A percentile compares a stretch with the other conserved stretches of the same genome.
Evolutionary conservation across 2,329 filamentous ascomycete genomes (phyloP).

Genomic region (Xylariaceae sp.): DNA sequence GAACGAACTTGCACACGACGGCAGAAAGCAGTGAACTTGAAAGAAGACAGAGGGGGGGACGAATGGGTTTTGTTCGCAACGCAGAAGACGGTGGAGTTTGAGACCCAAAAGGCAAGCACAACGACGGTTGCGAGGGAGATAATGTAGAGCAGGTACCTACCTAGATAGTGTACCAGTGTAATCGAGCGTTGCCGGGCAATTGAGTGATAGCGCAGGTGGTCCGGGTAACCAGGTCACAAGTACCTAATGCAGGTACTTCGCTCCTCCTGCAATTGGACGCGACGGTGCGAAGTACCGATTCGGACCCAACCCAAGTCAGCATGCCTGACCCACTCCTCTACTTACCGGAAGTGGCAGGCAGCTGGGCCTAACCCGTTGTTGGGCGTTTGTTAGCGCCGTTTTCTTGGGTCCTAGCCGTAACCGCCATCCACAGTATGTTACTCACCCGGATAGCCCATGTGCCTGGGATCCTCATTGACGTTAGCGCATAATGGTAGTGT

Average conservation of each 20-base stretch:
- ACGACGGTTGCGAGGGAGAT: slow-evolving; percentile 29
- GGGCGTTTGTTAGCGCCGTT: slow-evolving; percentile 13
- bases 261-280: not conserved
- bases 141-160: not conserved
- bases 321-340: slow-evolving; percentile 7
- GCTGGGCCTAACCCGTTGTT: slow-evolving; percentile 2
- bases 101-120: slow-evolving; percentile 13
- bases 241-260: slow-evolving; percentile 2
- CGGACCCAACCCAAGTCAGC: not conserved
- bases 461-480: not conserved
- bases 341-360: slow-evolving; percentile 20
- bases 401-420: slow-evolving; percentile 8
- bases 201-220: slow-evolving; percentile 5
- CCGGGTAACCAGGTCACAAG: not conserved
- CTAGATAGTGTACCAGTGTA: no score
- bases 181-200: slow-evolving; percentile 27
- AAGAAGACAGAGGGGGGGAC: slow-evolving; percentile 24
- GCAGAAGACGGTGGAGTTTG: slow-evolving; percentile 24
- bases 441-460: not conserved
- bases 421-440: slow-evolving; percentile 3
- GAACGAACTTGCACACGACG: slow-evolving; percentile 23
- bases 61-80: slow-evolving; percentile 29
- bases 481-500: no score
- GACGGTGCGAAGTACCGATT: slow-evolving; percentile 2
- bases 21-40: slow-evolving; percentile 19